phyloP scores from a whole-genome alignment of 768 basidiomycete genomes.

The Xerocomus brunneocitrinus region DNA sequence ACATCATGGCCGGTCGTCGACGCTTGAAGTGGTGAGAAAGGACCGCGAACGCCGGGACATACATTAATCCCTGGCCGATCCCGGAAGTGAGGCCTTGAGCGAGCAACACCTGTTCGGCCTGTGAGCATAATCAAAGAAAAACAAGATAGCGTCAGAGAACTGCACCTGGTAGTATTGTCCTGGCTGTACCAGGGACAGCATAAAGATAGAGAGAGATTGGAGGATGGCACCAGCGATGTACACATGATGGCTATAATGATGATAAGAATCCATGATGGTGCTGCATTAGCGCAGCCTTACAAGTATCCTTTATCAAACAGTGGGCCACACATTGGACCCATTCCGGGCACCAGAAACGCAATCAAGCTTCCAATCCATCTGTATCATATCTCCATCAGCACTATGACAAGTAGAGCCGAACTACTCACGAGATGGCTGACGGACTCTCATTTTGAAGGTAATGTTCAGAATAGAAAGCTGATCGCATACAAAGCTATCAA shows the following conservation, averaged over 20 bases:
- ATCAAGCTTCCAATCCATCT: conserved; percentile 27
- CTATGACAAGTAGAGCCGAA: no score
- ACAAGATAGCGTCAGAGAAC: neutral
- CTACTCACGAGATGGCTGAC: conserved; percentile 23
- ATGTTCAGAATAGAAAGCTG: conserved; percentile 22
- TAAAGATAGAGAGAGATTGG: conserved; percentile 31
- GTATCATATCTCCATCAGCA: neutral
- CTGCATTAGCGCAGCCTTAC: conserved; percentile 7
- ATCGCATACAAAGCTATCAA: neutral
- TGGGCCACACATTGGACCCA: conserved; percentile 24
- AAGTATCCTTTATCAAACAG: conserved; percentile 28
- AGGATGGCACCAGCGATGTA: conserved; percentile 24
- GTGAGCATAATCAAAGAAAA: neutral
- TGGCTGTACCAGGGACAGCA: conserved; percentile 34
- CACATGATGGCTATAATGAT: conserved; percentile 9
- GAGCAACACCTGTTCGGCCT: conserved; percentile 34
- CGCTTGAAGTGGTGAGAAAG: conserved; percentile 43
- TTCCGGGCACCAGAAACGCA: conserved; percentile 13
- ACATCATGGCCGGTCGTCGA: conserved; percentile 40
- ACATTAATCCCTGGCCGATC: conserved; percentile 41
- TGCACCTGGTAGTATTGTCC: conserved; percentile 14
- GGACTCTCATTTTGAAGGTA: conserved; percentile 20
- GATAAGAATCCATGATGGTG: neutral
- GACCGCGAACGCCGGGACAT: conserved; percentile 40
- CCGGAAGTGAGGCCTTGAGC: conserved; percentile 42